Percentiles rank a stretch among this genome's conserved stretches.
Evolutionary conservation across 2,329 filamentous ascomycete genomes (phyloP).

Genomic region (Colletotrichum chrysophilum): DNA sequence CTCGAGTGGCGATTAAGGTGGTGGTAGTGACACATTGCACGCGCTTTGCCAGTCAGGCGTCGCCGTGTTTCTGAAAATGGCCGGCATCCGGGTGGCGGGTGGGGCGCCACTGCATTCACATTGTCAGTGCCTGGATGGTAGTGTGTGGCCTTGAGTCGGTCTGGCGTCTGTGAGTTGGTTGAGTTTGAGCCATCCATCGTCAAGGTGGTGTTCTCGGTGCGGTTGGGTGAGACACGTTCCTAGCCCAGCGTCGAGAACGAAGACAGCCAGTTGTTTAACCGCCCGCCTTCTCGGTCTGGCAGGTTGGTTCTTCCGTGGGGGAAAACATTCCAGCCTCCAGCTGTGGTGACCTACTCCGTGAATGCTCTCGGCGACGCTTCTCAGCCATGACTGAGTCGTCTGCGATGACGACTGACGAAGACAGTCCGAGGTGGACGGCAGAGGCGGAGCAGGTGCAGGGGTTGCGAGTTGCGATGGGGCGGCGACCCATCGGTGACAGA

Average conservation of each 20-base stretch:
- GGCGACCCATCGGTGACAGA: conserved; percentile 15
- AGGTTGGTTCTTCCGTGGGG: background rate
- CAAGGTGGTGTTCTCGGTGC: background rate
- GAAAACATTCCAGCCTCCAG: background rate
- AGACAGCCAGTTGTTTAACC: background rate
- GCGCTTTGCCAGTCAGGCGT: background rate
- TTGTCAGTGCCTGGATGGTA: background rate
- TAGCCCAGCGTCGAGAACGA: background rate
- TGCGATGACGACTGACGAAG: conserved; percentile 10
- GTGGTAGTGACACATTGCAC: background rate
- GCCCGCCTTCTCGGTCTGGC: background rate
- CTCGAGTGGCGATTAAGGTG: conserved; percentile 8
- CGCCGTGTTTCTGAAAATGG: background rate
- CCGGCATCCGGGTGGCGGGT: conserved; percentile 1
- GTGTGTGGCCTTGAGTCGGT: background rate
- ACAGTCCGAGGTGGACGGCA: background rate
- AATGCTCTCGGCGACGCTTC: conserved; percentile 4
- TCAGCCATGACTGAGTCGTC: conserved; percentile 9
- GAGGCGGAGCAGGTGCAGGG: conserved; percentile 10
- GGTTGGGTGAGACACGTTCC: background rate
- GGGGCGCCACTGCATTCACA: conserved; percentile 8
- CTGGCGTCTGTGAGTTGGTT: background rate
- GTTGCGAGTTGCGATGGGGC: background rate
- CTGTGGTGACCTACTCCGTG: background rate
- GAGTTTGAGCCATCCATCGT: background rate